A percentile compares a stretch with the other conserved stretches of the same genome.
Conservation (phyloP, 257 asterid genomes). For the Fraxinus anomala region DNA sequence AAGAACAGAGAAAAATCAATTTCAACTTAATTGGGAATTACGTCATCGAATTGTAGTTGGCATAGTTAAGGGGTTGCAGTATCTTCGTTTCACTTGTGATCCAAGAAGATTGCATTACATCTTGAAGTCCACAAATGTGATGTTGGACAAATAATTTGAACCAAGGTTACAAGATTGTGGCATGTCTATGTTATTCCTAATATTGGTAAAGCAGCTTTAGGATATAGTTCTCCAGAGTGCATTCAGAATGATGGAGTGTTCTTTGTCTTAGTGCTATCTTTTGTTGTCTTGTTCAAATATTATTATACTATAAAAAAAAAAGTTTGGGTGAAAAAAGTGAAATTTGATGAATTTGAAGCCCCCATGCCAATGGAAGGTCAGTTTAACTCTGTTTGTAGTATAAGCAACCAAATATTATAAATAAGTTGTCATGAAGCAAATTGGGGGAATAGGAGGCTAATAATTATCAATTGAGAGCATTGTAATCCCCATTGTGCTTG, state of each 20-base stretch:
- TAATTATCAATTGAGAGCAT: too few relatives aligned
- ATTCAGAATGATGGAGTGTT: conserved; percentile 63
- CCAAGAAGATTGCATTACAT: too few relatives aligned
- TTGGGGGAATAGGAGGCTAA: too few relatives aligned
- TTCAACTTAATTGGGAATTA: too few relatives aligned
- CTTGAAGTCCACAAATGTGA: too few relatives aligned
- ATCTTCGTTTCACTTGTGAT: too few relatives aligned
- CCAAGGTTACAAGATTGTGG: too few relatives aligned
- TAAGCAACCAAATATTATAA: not conserved
- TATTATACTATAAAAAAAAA: not conserved
- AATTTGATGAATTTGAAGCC: not conserved
- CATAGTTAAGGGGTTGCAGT: too few relatives aligned
- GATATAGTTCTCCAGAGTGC: conserved; percentile 72
- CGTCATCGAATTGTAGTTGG: too few relatives aligned
- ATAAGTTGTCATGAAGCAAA: not conserved
- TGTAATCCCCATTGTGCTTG: too few relatives aligned
- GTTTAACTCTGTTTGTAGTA: not conserved
- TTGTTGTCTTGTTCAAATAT: not conserved
- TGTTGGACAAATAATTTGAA: too few relatives aligned
- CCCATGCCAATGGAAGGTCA: not conserved
- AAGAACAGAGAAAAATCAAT: too few relatives aligned
- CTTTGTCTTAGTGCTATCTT: not conserved
- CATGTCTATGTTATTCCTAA: conserved; percentile 61
- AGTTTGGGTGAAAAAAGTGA: not conserved
- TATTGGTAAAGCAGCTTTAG: conserved; percentile 49